Base-by-base conservation (phyloP, 164 flowering plant species). In the Aristolochia californica region DNA sequence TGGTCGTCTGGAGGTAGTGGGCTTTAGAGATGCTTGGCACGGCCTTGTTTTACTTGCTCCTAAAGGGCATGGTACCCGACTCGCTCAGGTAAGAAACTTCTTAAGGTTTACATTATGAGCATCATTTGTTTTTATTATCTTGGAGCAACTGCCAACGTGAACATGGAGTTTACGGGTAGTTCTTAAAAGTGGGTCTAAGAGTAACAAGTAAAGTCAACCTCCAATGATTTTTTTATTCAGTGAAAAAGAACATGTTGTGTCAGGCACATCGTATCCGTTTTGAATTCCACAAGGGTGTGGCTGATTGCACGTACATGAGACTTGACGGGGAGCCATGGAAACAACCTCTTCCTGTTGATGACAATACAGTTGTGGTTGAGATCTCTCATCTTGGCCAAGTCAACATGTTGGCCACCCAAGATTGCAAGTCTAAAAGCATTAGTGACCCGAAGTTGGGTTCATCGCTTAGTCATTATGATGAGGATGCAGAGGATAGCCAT, bases 241-340 rank as follows among this genome's bases (percentile, higher is more conserved):
- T 50, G 27, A 14, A 23, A 22, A n/a, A 12, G 1, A 22, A 38
- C 23, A 22, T 43, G 43, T 60, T 43, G 9, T 13, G 27, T 70
- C 59, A 91, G 96, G 90, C 95, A 60, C 74, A 59, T 26, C 53
- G 87, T 49, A 70, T 91, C 15, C 82, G 87, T n/a, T 91, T 91
- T 47, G 93, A 88, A 76, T 88, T 91, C 55, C 79, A 69, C 49
- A 88, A 83, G 57, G 93, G 91, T 38, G 84, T 74, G 27, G 78
- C 85, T n/a, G 80, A 80, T 30, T 77, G 77, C 21, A 83, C 93
- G 2, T 84, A 58, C 77, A 88, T 91, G 98, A 86, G 98, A 63
- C 75, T 91, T 5, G 98, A 91, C 68, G 98, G 98, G 43, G 98
- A 91, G 61, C 96, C 98, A 48, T 91, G 98, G 95, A 88, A 86